Conservation (phyloP, 225 moss, liverwort and hornwort genomes). For the Lunularia cruciata region DNA sequence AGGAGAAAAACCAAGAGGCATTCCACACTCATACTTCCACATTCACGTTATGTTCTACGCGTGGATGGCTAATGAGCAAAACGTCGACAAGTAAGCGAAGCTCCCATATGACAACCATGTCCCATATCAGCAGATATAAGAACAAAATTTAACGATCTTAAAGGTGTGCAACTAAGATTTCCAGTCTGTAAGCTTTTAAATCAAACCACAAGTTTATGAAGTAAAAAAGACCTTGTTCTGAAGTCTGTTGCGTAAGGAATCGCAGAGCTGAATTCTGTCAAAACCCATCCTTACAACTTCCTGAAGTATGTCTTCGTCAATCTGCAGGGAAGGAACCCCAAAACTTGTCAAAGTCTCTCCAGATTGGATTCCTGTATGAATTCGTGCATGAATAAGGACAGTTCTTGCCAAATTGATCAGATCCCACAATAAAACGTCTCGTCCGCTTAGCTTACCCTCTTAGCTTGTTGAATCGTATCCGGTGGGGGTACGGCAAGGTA, state of each 20-base stretch:
- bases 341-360: background rate
- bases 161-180: background rate
- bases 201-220: background rate
- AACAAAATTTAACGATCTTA: no score
- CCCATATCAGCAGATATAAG: no score
- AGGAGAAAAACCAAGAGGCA: no score
- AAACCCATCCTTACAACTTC: conserved; percentile 45
- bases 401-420: background rate
- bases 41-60: no score
- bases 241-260: conserved; percentile 49
- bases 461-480: conserved; percentile 60
- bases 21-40: no score
- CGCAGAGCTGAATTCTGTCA: conserved; percentile 43
- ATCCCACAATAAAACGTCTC: background rate
- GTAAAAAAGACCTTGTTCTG: conserved; percentile 37
- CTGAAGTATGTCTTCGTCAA: conserved; percentile 49
- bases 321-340: conserved; percentile 26
- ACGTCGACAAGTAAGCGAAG: no score
- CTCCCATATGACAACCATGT: no score
- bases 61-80: no score
- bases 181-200: background rate
- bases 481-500: conserved; percentile 77
- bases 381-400: no score
- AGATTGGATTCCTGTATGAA: no score
- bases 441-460: conserved; percentile 47